Conservation (phyloP, 495 filamentous ascomycete genomes). For the Hypoxylon rickii region DNA sequence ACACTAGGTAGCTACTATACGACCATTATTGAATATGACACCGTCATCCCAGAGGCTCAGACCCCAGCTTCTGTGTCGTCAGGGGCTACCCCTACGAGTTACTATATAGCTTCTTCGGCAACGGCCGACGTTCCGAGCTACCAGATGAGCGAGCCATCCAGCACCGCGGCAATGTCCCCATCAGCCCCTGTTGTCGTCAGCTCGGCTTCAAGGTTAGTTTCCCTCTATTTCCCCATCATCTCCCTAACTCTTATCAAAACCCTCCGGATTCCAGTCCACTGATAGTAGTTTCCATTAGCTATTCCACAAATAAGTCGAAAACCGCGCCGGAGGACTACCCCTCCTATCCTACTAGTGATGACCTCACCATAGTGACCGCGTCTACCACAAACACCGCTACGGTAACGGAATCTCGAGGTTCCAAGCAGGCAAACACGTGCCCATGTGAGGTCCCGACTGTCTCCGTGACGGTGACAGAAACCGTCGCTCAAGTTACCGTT, state of each 20-base stretch:
- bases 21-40: conserved; percentile 32
- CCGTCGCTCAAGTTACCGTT: conserved; percentile 13
- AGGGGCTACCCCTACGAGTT: conserved; percentile 22
- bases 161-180: conserved; percentile 15
- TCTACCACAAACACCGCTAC: conserved; percentile 12
- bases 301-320: conserved; percentile 2
- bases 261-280: conserved; percentile 9
- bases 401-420: background rate
- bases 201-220: conserved; percentile 32
- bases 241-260: background rate
- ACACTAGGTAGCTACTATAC: conserved; percentile 35
- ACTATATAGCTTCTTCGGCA: conserved; percentile 18
- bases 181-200: conserved; percentile 11
- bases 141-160: conserved; percentile 26
- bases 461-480: conserved; percentile 35
- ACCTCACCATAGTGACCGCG: conserved; percentile 10
- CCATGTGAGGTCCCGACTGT: conserved; percentile 30
- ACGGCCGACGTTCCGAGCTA: conserved; percentile 30
- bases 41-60: conserved; percentile 15
- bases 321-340: conserved; percentile 9
- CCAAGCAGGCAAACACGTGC: conserved; percentile 7
- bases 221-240: background rate
- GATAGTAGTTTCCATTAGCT: conserved; percentile 19
- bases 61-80: conserved; percentile 24
- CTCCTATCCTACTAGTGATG: background rate